Conservation (phyloP, 2,329 filamentous ascomycete species). For the Phialophora expanda region DNA sequence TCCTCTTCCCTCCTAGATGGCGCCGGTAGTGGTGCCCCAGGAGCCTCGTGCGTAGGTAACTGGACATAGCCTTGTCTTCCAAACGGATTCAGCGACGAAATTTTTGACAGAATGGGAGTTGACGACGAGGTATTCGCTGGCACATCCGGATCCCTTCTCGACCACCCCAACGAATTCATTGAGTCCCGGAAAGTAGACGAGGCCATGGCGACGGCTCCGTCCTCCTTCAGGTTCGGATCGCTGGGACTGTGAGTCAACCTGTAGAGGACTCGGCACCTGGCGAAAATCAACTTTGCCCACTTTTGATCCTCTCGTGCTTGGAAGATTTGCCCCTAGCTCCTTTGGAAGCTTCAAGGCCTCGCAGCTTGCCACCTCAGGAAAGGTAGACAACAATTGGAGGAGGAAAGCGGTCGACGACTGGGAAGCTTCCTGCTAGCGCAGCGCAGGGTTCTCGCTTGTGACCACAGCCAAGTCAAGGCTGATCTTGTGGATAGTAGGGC, state of each 20-base stretch:
- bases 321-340: slow-evolving; percentile 9
- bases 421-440: slow-evolving; percentile 12
- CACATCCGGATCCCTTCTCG: slow-evolving; percentile 77
- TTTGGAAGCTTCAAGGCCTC: slow-evolving; percentile 7
- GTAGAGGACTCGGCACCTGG: slow-evolving; percentile 7
- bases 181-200: slow-evolving; percentile 89
- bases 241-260: slow-evolving; percentile 13
- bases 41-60: slow-evolving; percentile 80
- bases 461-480: slow-evolving; percentile 24
- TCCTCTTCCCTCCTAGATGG: slow-evolving; percentile 87
- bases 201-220: slow-evolving; percentile 65
- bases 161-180: slow-evolving; percentile 94
- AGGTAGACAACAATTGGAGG: slow-evolving; percentile 16
- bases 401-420: slow-evolving; percentile 11
- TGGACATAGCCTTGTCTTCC: slow-evolving; percentile 80
- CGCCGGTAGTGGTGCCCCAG: slow-evolving; percentile 84
- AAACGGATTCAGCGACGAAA: slow-evolving; percentile 89
- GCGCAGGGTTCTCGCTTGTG: slow-evolving; percentile 26
- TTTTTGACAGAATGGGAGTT: slow-evolving; percentile 76
- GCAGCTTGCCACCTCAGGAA: neutral
- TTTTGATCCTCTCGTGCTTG: slow-evolving; percentile 11
- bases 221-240: slow-evolving; percentile 10
- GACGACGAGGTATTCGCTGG: slow-evolving; percentile 72
- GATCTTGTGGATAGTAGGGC: slow-evolving; percentile 18
- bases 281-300: slow-evolving; percentile 12